Base-by-base conservation (phyloP, 805 yeast genomes). In the Wickerhamiella azymoides region DNA sequence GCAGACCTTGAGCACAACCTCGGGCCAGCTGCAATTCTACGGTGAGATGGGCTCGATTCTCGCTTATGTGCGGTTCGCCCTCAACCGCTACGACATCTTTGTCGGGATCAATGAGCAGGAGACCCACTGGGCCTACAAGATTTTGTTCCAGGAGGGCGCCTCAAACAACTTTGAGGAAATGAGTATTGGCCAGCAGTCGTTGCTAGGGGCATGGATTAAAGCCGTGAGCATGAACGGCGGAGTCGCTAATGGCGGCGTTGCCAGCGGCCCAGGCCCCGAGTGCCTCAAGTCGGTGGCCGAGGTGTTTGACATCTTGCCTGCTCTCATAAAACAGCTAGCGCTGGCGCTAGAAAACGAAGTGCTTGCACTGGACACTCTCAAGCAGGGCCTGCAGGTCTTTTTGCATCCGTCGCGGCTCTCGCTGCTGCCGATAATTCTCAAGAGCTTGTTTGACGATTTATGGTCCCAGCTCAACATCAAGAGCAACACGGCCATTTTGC, bases 301-400 rank as follows among this genome's bases (percentile, higher is more conserved):
- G 47, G 74, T 82, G 43, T 73, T 81, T 50, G 69, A 70, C 32
- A 62, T 88, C 28, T 72, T 86, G 16, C 92, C 96, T 1, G 68
- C 74, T 3, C 74, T 51, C 10, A 56, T 57, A 18, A 47, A 51
- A 33, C 61, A 58, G 54, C 56, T 59, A 36, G 55, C 52, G 36
- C 18, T 39, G 8, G 63, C 76, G 8, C 79, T 77, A 57, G 84
- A 84, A 7, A 57, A 62, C 16, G 72, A 76, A 9, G 62, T 74
- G 11, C 67, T 84, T 3, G 80, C 77, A 51, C 59, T 71, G 9
- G 79, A 77, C 3, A 71, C 76, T 4, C 66, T 85, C 36, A 71
- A 70, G 40, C 83, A 82, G 47, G 96, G 96, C 0, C 66, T 89
- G 30, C 96, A 88, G 56, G 85, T 88, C 56, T 81, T 89, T 53